Percentiles rank a stretch among this genome's conserved stretches.
phyloP scores from a whole-genome alignment of 78 protist species.

The Planoprotostelium fungivorum region DNA sequence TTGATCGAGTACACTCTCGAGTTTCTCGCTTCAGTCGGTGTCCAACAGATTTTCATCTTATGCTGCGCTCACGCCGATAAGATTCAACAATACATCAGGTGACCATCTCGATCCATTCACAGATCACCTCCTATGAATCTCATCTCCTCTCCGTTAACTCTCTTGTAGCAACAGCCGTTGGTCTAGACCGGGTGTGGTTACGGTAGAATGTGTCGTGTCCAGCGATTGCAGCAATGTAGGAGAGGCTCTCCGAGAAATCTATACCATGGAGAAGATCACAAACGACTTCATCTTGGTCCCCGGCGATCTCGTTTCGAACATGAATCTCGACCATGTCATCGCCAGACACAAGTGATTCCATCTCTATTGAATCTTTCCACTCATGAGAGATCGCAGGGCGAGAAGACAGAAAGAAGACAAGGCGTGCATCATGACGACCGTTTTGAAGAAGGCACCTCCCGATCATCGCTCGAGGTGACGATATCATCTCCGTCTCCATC shows the following conservation, averaged over 20 bases:
- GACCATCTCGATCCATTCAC: background rate
- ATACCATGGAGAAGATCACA: constrained; percentile 40
- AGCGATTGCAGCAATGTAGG: constrained; percentile 47
- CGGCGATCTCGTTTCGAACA: constrained; percentile 77
- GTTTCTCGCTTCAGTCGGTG: constrained; percentile 70
- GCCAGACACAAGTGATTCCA: constrained; percentile 52
- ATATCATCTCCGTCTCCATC: background rate
- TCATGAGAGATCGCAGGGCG: constrained; percentile 17
- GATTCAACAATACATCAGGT: constrained; percentile 46
- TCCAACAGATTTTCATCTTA: constrained; percentile 65
- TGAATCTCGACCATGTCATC: constrained; percentile 54
- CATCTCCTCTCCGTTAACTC: too few species aligned
- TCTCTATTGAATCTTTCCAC: too few species aligned
- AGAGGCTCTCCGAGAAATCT: constrained; percentile 75
- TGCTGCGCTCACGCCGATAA: constrained; percentile 57
- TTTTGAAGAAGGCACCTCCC: constrained; percentile 35
- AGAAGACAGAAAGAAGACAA: constrained; percentile 61
- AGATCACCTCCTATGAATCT: too few species aligned
- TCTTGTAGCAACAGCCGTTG: constrained; percentile 36
- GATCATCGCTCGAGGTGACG: constrained; percentile 27
- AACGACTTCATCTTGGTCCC: constrained; percentile 68
- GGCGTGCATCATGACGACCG: constrained; percentile 70
- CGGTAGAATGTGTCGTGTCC: constrained; percentile 17
- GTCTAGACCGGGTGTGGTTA: constrained; percentile 20
- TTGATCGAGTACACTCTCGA: constrained; percentile 85